Evolutionary conservation across 495 filamentous ascomycete genomes (phyloP).

Genomic region (Echria macrotheca): DNA sequence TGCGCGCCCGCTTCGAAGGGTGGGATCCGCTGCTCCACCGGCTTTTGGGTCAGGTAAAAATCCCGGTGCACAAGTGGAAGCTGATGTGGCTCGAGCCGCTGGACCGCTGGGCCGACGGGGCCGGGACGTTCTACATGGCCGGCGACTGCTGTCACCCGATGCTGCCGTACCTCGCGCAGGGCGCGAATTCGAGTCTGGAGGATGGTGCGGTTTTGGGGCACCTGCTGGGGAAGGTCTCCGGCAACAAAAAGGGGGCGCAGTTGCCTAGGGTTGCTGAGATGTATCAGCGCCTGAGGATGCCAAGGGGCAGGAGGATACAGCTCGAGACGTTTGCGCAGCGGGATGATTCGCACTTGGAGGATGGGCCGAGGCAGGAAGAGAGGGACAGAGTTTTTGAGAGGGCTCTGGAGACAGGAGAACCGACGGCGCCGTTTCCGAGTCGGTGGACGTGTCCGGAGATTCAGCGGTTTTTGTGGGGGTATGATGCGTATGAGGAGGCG

Average conservation of each 20-base stretch:
- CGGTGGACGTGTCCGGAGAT: slow-evolving; percentile 58
- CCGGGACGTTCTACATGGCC: slow-evolving; percentile 39
- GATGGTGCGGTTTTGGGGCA: slow-evolving; percentile 50
- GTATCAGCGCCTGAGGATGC: slow-evolving; percentile 59
- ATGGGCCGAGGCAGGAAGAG: slow-evolving; percentile 50
- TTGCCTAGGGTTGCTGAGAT: slow-evolving; percentile 44
- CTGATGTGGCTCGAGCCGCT: slow-evolving; percentile 42
- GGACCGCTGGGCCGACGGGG: slow-evolving; percentile 34
- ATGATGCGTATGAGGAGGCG: slow-evolving; percentile 54
- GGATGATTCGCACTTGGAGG: slow-evolving; percentile 53
- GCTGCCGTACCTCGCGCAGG: slow-evolving; percentile 62
- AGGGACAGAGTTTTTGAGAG: slow-evolving; percentile 47
- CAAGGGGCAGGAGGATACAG: slow-evolving; percentile 51
- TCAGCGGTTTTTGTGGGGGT: slow-evolving; percentile 57
- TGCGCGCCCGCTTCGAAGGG: slow-evolving; percentile 40
- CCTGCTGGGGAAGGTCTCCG: slow-evolving; percentile 49
- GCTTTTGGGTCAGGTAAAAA: slow-evolving; percentile 41
- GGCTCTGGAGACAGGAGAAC: slow-evolving; percentile 28
- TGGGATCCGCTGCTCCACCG: slow-evolving; percentile 51
- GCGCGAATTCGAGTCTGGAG: slow-evolving; percentile 50
- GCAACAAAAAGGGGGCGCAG: slow-evolving; percentile 38
- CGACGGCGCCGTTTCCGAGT: slow-evolving; percentile 50
- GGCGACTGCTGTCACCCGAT: slow-evolving; percentile 65
- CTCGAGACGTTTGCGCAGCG: slow-evolving; percentile 48
- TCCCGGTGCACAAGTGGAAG: slow-evolving; percentile 49